Evolutionary conservation across 2,329 filamentous ascomycete species (phyloP).

Genomic region (Eutypella sp.): DNA sequence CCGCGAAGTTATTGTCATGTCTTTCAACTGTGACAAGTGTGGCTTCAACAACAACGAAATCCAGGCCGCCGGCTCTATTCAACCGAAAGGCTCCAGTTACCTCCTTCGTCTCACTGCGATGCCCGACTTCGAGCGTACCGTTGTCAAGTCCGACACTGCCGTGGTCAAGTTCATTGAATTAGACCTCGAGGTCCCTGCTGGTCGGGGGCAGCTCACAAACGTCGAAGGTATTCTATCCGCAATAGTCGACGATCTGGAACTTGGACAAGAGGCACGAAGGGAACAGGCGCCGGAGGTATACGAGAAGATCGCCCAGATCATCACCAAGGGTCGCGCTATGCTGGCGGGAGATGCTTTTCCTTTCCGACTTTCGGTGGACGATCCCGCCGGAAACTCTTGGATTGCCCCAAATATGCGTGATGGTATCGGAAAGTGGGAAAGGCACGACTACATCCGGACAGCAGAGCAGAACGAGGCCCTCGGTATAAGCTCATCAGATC

Average conservation of each 20-base stretch:
- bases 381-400: constrained; percentile 93
- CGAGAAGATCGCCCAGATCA: constrained; percentile 71
- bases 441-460: constrained; percentile 77
- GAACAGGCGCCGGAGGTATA: constrained; percentile 72
- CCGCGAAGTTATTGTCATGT: constrained; percentile 96
- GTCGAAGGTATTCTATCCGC: constrained; percentile 80
- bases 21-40: constrained; percentile 89
- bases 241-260: constrained; percentile 73
- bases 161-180: constrained; percentile 84
- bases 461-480: constrained; percentile 81
- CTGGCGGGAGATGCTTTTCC: constrained; percentile 73
- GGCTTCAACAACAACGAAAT: constrained; percentile 88
- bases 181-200: constrained; percentile 87
- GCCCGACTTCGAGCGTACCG: constrained; percentile 75
- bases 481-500: constrained; percentile 60
- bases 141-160: constrained; percentile 88
- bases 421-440: constrained; percentile 80
- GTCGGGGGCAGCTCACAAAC: constrained; percentile 87
- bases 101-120: constrained; percentile 70
- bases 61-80: constrained; percentile 85
- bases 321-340: constrained; percentile 71
- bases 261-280: constrained; percentile 79
- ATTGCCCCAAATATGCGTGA: constrained; percentile 83
- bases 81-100: constrained; percentile 81
- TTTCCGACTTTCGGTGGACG: constrained; percentile 83